Conservation (phyloP, 805 yeast genomes). For the Candida krabiensis region DNA sequence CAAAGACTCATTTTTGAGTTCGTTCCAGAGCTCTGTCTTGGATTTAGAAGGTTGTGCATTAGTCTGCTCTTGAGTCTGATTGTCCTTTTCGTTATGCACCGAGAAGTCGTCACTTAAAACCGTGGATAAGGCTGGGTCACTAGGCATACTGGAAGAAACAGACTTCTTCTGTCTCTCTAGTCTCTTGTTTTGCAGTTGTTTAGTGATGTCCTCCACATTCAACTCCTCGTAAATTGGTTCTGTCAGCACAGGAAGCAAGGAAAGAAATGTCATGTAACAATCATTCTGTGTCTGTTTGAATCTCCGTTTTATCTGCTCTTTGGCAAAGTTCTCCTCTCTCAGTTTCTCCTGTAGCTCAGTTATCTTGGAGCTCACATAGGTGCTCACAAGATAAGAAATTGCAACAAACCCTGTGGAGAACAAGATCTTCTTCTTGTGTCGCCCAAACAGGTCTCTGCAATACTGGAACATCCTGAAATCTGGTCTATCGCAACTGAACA, state of each 20-base stretch:
- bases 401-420: constrained; percentile 46
- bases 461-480: constrained; percentile 31
- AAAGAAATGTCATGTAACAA: constrained; percentile 78
- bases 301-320: constrained; percentile 73
- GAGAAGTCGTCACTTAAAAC: constrained; percentile 42
- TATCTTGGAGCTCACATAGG: constrained; percentile 45
- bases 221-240: constrained; percentile 59
- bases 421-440: constrained; percentile 46
- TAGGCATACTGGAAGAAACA: constrained; percentile 7
- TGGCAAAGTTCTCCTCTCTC: constrained; percentile 57
- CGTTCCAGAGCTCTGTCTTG: constrained; percentile 79
- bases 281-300: constrained; percentile 92
- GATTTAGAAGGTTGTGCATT: constrained; percentile 29
- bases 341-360: constrained; percentile 50
- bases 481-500: too few species aligned
- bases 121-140: constrained; percentile 26
- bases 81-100: constrained; percentile 23
- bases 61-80: constrained; percentile 21
- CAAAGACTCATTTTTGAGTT: constrained; percentile 71
- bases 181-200: constrained; percentile 64
- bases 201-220: constrained; percentile 73
- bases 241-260: constrained; percentile 74
- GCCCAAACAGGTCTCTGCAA: constrained; percentile 37
- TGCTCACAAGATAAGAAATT: constrained; percentile 42
- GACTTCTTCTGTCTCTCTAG: constrained; percentile 26